Evolutionary conservation across 495 filamentous ascomycete species (phyloP).

Genomic region (Astrothelium subdiscretum): DNA sequence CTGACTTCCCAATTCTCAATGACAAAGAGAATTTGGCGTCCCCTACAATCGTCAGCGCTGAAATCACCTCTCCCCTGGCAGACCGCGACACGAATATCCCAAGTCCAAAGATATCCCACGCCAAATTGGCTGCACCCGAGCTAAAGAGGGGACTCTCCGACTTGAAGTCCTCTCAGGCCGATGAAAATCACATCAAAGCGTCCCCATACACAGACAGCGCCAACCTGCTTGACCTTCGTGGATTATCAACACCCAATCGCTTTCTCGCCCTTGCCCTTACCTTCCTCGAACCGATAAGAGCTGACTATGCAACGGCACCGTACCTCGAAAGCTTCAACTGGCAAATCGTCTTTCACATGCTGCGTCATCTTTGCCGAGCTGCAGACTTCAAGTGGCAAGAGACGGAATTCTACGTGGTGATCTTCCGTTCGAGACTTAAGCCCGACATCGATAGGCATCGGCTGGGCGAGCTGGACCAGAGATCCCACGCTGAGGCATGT

Average conservation of each 20-base stretch:
- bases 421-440: slow-evolving; percentile 61
- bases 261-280: slow-evolving; percentile 63
- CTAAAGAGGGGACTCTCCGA: background rate
- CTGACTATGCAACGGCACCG: slow-evolving; percentile 64
- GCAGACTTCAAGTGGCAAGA: slow-evolving; percentile 47
- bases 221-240: slow-evolving; percentile 61
- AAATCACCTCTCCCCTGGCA: background rate
- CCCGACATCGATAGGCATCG: slow-evolving; percentile 47
- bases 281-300: slow-evolving; percentile 44
- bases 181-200: slow-evolving; percentile 20
- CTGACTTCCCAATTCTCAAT: background rate
- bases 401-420: slow-evolving; percentile 67
- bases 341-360: slow-evolving; percentile 44
- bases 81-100: background rate
- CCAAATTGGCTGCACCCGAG: background rate
- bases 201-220: slow-evolving; percentile 60
- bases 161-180: background rate
- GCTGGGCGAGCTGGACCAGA: slow-evolving; percentile 57
- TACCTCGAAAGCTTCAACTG: slow-evolving; percentile 75
- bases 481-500: slow-evolving; percentile 66
- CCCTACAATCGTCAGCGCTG: background rate
- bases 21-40: background rate
- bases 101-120: background rate
- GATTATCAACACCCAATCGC: slow-evolving; percentile 48
- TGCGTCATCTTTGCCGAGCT: slow-evolving; percentile 36